These are phyloP conservation scores for Colletotrichum sp. DNA, from an alignment of 2,329 filamentous ascomycete species.

Conservation along the genomic window DNA sequence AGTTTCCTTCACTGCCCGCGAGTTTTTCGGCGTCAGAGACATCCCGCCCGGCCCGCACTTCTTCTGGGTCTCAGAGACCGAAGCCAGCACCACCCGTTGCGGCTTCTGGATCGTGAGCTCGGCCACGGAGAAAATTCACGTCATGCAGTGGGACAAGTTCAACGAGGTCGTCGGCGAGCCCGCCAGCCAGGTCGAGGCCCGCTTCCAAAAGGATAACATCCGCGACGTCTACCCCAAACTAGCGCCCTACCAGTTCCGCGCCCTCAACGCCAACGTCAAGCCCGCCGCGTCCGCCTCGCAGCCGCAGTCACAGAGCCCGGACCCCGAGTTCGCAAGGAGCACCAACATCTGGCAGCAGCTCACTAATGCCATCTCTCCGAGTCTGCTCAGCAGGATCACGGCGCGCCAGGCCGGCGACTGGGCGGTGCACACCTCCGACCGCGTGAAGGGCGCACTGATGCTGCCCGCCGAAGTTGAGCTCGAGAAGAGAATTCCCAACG, in stretches of 20 bases:
- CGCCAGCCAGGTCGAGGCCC: constrained; percentile 46
- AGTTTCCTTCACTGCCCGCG: constrained; percentile 49
- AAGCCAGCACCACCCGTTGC: constrained; percentile 52
- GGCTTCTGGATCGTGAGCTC: constrained; percentile 62
- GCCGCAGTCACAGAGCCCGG: constrained; percentile 19
- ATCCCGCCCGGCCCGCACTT: constrained; percentile 63
- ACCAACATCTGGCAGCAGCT: constrained; percentile 56
- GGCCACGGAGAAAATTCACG: constrained; percentile 39
- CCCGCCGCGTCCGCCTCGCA: neutral
- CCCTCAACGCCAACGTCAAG: constrained; percentile 22
- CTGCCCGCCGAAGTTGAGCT: constrained; percentile 45
- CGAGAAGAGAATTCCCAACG: constrained; percentile 39
- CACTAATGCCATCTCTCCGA: constrained; percentile 51
- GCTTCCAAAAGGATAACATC: constrained; percentile 47
- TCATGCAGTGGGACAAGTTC: constrained; percentile 61
- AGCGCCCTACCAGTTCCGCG: constrained; percentile 48
- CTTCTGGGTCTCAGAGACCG: constrained; percentile 60
- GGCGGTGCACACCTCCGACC: constrained; percentile 60
- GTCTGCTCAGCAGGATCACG: constrained; percentile 52
- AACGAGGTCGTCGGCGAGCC: constrained; percentile 60
- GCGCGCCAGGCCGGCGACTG: constrained; percentile 48
- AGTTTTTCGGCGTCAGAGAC: constrained; percentile 59
- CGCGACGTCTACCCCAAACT: constrained; percentile 44
- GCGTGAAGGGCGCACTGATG: constrained; percentile 47
- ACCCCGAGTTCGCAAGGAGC: constrained; percentile 27